Conservation (phyloP, 257 asterid species). For the Salvia miltiorrhiza region DNA sequence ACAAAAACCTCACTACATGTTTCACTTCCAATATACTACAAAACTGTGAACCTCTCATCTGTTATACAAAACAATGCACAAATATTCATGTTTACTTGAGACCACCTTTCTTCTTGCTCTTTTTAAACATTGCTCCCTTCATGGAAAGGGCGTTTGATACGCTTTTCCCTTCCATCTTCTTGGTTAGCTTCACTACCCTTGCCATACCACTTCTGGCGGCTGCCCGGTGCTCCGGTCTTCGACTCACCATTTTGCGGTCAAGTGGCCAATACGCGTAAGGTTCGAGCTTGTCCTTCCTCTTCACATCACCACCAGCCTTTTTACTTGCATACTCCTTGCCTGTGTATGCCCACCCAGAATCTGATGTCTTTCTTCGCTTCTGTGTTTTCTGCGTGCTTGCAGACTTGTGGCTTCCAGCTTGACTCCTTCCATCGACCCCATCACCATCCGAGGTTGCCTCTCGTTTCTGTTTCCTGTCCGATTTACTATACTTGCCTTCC, state of each 20-base stretch:
- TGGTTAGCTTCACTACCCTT: slow-evolving; percentile 72
- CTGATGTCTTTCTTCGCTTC: slow-evolving; percentile 65
- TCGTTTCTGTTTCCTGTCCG: slow-evolving; percentile 42
- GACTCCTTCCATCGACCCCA: slow-evolving; percentile 46
- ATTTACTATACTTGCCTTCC: slow-evolving; percentile 41
- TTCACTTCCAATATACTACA: slow-evolving; percentile 1
- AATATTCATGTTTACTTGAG: slow-evolving; percentile 18
- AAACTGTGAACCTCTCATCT: slow-evolving; percentile 2
- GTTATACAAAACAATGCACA: not conserved
- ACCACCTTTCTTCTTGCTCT: slow-evolving; percentile 33
- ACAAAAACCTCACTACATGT: not conserved
- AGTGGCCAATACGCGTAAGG: slow-evolving; percentile 99
- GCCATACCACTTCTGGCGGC: slow-evolving; percentile 91
- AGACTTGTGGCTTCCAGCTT: slow-evolving; percentile 48
- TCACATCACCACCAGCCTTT: slow-evolving; percentile 87
- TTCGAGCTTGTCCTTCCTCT: slow-evolving; percentile 84
- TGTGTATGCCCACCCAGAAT: slow-evolving; percentile 82
- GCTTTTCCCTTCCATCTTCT: slow-evolving; percentile 84
- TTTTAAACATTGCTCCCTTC: slow-evolving; percentile 34
- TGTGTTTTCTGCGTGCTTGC: slow-evolving; percentile 41
- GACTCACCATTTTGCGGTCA: slow-evolving; percentile 92
- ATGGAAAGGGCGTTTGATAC: slow-evolving; percentile 62
- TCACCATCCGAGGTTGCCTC: slow-evolving; percentile 31
- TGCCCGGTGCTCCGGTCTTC: slow-evolving; percentile 83
- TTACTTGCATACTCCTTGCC: slow-evolving; percentile 89